Base-by-base conservation (phyloP, 2,329 filamentous ascomycete genomes). In the Lecanosticta acicola region DNA sequence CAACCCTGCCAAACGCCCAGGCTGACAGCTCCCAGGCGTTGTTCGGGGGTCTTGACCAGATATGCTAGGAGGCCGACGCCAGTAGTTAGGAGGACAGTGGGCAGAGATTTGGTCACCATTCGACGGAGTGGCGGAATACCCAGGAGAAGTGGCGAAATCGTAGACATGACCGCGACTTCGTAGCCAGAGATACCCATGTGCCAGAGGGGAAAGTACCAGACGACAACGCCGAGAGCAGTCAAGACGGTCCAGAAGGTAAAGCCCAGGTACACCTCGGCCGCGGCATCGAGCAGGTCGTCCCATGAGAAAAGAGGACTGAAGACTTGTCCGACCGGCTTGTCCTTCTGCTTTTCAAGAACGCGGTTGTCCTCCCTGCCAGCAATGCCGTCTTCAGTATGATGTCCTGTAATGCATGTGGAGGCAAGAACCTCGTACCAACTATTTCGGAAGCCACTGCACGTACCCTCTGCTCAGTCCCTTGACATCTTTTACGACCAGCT, bases 131-230 rank as follows among this genome's bases (percentile, higher is more conserved):
- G 73, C 38, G 76, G 76, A 51, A 89, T 83, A 17, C 76, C 81
- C 35, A 98, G 80, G 16, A 97, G 67, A 32, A 90, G 74, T 0
- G 93, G 93, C 3, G 90, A 86, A 41, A 91, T 68, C 3, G 87
- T 91, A 40, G 78, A 80, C 81, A 97, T 84, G 61, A 98, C 83
- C 55, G 94, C 76, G 35, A 83, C 84, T 69, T 98, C 93, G 63
- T 93, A 98, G 52, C 93, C 93, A 3, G 91, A 97, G 50, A 98
- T 94, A 20, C 93, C 93, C 93, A 98, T 98, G 66, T 96, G 82
- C 93, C 93, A 98, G 9, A 98, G 79, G 11, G 93, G 93, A 66
- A 98, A 98, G 68, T 94, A 98, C 93, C 93, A 98, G 36, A 98
- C 85, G 34, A 87, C 76, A 36, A 98, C 75, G 19, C 88, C 90